Percentiles rank a stretch among this genome's conserved stretches.
phyloP scores from a whole-genome alignment of 148 eudicot genomes.

The Pouteria glomerata region DNA sequence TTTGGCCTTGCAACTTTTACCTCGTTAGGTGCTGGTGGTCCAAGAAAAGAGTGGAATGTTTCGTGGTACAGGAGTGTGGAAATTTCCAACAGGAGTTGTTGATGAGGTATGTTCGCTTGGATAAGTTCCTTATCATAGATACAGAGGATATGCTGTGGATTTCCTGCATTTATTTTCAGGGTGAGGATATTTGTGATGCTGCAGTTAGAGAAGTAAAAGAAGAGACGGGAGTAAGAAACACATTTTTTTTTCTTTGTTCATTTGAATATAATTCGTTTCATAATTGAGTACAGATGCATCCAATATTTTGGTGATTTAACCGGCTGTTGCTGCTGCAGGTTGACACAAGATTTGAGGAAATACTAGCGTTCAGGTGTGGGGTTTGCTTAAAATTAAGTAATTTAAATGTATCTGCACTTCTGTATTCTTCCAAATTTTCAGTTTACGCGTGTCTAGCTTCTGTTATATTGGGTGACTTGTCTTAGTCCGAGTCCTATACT shows the following conservation, averaged over 20 bases:
- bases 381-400: background rate
- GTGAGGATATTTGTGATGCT: slow-evolving; percentile 61
- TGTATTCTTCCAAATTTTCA: background rate
- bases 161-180: slow-evolving; percentile 30
- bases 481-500: background rate
- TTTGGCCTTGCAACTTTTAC: background rate
- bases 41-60: slow-evolving; percentile 45
- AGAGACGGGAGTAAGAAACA: slow-evolving; percentile 66
- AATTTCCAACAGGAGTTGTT: slow-evolving; percentile 74
- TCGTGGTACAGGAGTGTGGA: slow-evolving; percentile 45
- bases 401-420: background rate
- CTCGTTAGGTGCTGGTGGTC: slow-evolving; percentile 20
- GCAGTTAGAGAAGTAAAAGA: slow-evolving; percentile 74
- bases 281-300: background rate
- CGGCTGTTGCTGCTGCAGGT: slow-evolving; percentile 37
- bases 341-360: slow-evolving; percentile 53
- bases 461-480: background rate
- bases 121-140: background rate
- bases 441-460: background rate
- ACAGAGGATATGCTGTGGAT: background rate
- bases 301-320: background rate
- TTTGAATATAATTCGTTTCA: background rate
- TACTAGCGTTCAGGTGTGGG: slow-evolving; percentile 64
- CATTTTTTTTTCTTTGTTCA: background rate
- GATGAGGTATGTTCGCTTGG: slow-evolving; percentile 22